Base-by-base conservation (phyloP, 495 filamentous ascomycete species). In the Podospora bellae-mahoneyi region DNA sequence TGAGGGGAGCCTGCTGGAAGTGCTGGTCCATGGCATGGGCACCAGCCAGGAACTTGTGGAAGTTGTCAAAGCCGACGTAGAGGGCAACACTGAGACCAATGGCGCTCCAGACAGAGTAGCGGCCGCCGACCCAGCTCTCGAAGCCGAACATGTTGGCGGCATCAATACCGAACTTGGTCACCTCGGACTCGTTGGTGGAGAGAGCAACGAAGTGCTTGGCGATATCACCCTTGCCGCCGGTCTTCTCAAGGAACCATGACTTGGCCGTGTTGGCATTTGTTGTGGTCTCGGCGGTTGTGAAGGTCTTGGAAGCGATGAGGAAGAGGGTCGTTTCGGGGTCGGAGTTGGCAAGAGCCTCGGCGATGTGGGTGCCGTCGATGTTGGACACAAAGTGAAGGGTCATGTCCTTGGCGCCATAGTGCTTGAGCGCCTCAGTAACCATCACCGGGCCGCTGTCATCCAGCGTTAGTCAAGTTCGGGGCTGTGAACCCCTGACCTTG, bases 101-200 rank as follows among this genome's bases (percentile, higher is more conserved):
- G 77, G 95, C 96, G 72, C 92, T 96, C 95, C 95, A 99, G 62
- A 99, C 95, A 60, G 91, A 95, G 86, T 99, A 99, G 64, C 95
- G 90, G 65, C 95, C 95, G 79, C 95, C 95, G 66, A 99, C 95
- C 95, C 95, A 99, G 78, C 90, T 94, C 78, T 92, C 92, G 79
- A 99, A 99, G 72, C 92, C 93, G 72, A 99, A 99, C 96, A 99
- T 99, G 85, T 99, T 99, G 84, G 91, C 91, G 75, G 87, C 89
- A 81, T 97, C 93, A 79, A 99, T 99, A 69, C 95, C 95, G 73
- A 99, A 98, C 84, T 98, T 97, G 77, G 90, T 92, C 70, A 99
- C 95, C 84, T 97, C 93, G 53, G 83, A 78, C 80, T 93, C 90
- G 82, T 99, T 99, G 75, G 96, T 99, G 39, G 96, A 98, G 63